Percentiles rank a stretch among this genome's conserved stretches.
Conservation (phyloP, 2,329 filamentous ascomycete genomes). For the Hansfordia pulvinata region DNA sequence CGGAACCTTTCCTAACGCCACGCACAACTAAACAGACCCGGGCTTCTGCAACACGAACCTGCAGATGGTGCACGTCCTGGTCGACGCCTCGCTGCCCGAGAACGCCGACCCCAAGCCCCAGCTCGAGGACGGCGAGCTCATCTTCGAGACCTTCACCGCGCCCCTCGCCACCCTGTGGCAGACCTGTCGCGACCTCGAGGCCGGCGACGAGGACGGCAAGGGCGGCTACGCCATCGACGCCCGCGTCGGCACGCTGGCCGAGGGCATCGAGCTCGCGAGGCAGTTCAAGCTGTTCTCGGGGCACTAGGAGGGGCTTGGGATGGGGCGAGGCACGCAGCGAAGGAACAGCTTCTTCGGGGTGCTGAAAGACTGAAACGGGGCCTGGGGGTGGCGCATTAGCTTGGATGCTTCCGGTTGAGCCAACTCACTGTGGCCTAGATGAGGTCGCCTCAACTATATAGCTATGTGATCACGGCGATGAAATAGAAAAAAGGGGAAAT, state of each 20-base stretch:
- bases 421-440: no score
- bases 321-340: neutral
- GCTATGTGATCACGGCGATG: no score
- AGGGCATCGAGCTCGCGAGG: slow-evolving; percentile 64
- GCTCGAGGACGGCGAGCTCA: slow-evolving; percentile 71
- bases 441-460: no score
- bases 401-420: no score
- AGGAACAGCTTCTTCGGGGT: no score
- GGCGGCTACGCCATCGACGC: slow-evolving; percentile 71
- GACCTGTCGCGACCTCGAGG: slow-evolving; percentile 53
- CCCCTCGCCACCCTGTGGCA: slow-evolving; percentile 50
- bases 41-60: slow-evolving; percentile 56
- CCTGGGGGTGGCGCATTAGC: no score
- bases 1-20: no score
- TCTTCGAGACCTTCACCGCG: slow-evolving; percentile 64
- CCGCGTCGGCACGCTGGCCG: slow-evolving; percentile 62
- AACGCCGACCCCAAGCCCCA: slow-evolving; percentile 57
- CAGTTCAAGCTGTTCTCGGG: slow-evolving; percentile 31
- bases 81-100: slow-evolving; percentile 55
- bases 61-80: slow-evolving; percentile 56
- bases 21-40: no score
- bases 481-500: no score
- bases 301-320: neutral
- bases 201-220: no score
- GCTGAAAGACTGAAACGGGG: no score